Base-by-base conservation (phyloP, 2,329 filamentous ascomycete genomes). In the Diaporthe citriasiana region DNA sequence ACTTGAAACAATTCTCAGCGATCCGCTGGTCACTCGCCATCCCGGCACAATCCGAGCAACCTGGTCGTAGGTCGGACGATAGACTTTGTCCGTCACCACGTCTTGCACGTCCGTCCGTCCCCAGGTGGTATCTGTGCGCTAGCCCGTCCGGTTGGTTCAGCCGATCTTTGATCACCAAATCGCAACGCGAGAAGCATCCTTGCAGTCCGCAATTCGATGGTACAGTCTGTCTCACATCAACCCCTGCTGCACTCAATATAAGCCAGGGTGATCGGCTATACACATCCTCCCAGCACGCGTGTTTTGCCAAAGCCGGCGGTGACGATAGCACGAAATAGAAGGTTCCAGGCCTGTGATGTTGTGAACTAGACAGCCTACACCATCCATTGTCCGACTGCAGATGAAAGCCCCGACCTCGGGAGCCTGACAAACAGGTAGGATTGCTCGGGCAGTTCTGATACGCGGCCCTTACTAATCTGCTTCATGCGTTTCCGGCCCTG, bases 111-210 rank as follows among this genome's bases (percentile, higher is more conserved):
- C n/a, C 12, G 9, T 53, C 17, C 17, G 22, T 38, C 15, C 22
- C 45, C 47, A 53, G 45, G 30, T 47, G 10, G 2, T 10, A 47
- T 68, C 63, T 68, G 63, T 68, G 63, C 63, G 47, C n/a, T 40
- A 53, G 63, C 47, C 63, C 53, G 47, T 53, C 47, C 63, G 63
- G 63, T 53, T 68, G 33, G 63, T 53, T 68, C n/a, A 25, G 63
- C 63, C 47, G 63, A 68, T 68, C 63, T 53, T 68, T 68, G 63
- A 68, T 68, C 63, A 53, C 47, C 63, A 22, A 68, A 68, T 68
- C 63, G 63, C 63, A 68, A 68, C 40, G 47, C 33, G 63, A 53
- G 63, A 66, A 68, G 27, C 9, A 53, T n/a, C 63, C 63, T 47
- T 68, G 45, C 63, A 35, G 45, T 10, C 4, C 40, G 59, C 63